Evolutionary conservation across 371 early-diverging fungal species (phyloP), one percentile per base, ranked within the genome.

Genomic region (Lichtheimia hyalospora): DNA sequence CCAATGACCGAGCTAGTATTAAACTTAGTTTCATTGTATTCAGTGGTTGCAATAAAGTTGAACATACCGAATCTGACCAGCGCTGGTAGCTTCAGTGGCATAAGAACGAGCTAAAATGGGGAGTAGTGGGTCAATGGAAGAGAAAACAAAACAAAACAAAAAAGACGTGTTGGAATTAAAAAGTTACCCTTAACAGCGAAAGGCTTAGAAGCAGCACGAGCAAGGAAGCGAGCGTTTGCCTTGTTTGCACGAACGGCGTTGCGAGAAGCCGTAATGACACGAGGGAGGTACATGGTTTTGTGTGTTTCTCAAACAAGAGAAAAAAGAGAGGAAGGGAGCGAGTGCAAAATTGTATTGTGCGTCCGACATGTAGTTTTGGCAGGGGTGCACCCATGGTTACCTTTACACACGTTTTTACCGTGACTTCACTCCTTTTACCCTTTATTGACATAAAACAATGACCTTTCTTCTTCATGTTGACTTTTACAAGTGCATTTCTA

Each of bases 61-160:
- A n/a, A 54, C 55, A 59, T 73, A 73, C 73, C 73, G 73, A 69
- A 73, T 73, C 53, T 69, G 70, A 73, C 73, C 73, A 56, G 68
- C 58, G 59, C 60, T 28, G 27, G 55, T 52, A 52, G 73, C 65
- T 34, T 66, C 61, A 54, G 73, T 66, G 43, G 73, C 66, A 51
- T 72, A 72, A 23, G 60, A 25, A 54, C 58, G 55, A 54, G 46
- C 62, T 60, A 48, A 42, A 23, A 24, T 25, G 25, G 7, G 4
- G 4, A 23, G 39, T 18, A 12, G 21, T 28, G 27, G 4, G 27
- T 27, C 27, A 27, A 27, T 27, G 27, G 27, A 7, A 3, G 27
- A 5, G 27, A 27, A 27, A 27, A 25, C n/a, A 25, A 2, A 27
- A 27, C 27, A 27, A 27, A 3, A 27, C 3, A 27, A 27, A 3